Conservation (phyloP, 2,329 filamentous ascomycete species). For the Sporothrix inflata region DNA sequence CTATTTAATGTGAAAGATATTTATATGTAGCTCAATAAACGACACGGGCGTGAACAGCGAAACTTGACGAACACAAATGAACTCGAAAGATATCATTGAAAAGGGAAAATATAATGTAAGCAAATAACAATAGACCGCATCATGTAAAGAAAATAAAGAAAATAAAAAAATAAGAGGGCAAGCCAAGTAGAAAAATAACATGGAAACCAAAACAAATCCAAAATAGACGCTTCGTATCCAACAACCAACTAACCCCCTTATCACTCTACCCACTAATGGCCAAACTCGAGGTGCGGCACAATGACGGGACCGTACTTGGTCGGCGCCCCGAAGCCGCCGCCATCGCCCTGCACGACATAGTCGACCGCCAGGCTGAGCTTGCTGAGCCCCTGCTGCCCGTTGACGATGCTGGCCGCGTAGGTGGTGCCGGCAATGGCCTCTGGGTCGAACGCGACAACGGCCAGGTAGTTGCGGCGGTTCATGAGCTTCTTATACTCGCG, state of each 20-base stretch:
- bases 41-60: background rate
- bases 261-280: conserved; percentile 49
- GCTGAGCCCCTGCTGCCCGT: conserved; percentile 49
- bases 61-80: conserved; percentile 16
- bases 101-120: background rate
- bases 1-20: conserved; percentile 25
- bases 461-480: conserved; percentile 89
- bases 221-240: background rate
- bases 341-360: conserved; percentile 92
- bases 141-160: background rate
- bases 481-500: conserved; percentile 90
- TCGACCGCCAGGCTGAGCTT: conserved; percentile 89
- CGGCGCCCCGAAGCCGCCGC: conserved; percentile 67
- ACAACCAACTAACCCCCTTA: no score
- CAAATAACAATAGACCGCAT: background rate
- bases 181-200: background rate
- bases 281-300: conserved; percentile 82
- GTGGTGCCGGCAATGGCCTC: conserved; percentile 61
- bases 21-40: conserved; percentile 2
- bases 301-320: conserved; percentile 98
- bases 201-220: background rate
- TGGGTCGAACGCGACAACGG: conserved; percentile 92
- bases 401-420: conserved; percentile 39
- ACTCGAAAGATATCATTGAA: conserved; percentile 1
- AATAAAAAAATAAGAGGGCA: background rate